phyloP scores from a whole-genome alignment of 805 yeast genomes.

The Lachancea cidri region DNA sequence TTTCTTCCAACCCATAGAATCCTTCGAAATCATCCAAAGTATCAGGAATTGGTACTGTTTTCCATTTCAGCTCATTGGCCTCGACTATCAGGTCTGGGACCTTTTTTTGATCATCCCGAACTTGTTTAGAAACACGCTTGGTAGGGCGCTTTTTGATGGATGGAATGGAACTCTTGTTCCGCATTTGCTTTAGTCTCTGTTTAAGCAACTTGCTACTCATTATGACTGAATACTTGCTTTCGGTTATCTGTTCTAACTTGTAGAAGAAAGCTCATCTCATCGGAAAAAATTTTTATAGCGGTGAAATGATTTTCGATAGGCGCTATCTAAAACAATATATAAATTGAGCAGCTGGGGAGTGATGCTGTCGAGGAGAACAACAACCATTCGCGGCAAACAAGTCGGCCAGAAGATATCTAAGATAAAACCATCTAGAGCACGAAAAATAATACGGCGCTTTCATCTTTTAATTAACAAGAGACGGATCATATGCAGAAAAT shows the following conservation, averaged over 20 bases:
- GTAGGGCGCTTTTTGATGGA: background rate
- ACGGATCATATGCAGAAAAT: constrained; percentile 35
- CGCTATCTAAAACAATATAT: background rate
- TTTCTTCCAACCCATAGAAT: constrained; percentile 86
- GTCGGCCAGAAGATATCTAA: constrained; percentile 37
- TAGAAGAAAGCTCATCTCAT: constrained; percentile 4
- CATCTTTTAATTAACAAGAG: constrained; percentile 65
- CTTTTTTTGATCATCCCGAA: background rate
- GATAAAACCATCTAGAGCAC: constrained; percentile 64
- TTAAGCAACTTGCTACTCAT: background rate
- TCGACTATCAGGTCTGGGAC: constrained; percentile 29
- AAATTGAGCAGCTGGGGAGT: background rate
- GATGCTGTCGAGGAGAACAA: constrained; percentile 27
- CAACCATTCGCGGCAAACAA: constrained; percentile 33
- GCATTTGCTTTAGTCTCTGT: background rate
- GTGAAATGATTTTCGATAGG: background rate
- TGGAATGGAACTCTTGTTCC: background rate
- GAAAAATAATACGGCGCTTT: constrained; percentile 71
- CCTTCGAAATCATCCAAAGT: constrained; percentile 85
- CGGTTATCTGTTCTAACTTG: background rate
- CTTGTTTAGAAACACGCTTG: constrained; percentile 1
- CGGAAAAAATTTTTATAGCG: constrained; percentile 3
- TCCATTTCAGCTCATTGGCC: constrained; percentile 64
- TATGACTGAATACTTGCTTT: background rate
- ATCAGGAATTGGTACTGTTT: constrained; percentile 74